phyloP scores from a whole-genome alignment of 1,139 yeast species.

The Wickerhamomyces sp. region DNA sequence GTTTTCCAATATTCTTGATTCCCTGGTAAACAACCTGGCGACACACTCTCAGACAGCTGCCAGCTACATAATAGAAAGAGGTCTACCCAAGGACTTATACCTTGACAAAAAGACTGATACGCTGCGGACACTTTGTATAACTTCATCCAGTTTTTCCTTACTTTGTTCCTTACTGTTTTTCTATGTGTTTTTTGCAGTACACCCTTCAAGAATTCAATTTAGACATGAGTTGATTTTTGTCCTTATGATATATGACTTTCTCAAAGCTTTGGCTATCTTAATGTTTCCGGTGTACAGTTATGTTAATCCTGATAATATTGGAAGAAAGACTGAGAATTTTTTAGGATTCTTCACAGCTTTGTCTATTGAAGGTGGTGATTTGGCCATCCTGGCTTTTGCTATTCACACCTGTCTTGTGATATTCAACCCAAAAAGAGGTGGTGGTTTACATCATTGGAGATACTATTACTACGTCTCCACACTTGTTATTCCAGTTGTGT shows the following conservation, averaged over 20 bases:
- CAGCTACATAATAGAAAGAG: too few species aligned
- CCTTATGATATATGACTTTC: conserved; percentile 62
- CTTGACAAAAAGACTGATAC: background rate
- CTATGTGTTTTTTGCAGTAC: conserved; percentile 54
- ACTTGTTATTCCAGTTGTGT: conserved; percentile 54
- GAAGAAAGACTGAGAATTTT: conserved; percentile 56
- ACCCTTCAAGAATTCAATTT: conserved; percentile 55
- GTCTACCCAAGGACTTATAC: conserved; percentile 1
- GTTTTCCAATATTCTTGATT: too few species aligned
- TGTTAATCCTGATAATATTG: conserved; percentile 44
- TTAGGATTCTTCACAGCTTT: conserved; percentile 84
- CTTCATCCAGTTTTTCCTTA: conserved; percentile 55
- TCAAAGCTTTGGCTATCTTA: conserved; percentile 66
- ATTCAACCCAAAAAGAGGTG: conserved; percentile 58
- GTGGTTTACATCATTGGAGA: conserved; percentile 67
- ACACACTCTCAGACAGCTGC: too few species aligned
- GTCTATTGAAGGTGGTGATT: conserved; percentile 82
- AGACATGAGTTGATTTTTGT: conserved; percentile 70
- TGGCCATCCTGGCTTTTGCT: conserved; percentile 80
- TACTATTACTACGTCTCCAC: conserved; percentile 55
- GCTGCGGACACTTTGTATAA: conserved; percentile 49
- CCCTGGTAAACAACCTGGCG: too few species aligned
- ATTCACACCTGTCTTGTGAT: conserved; percentile 75
- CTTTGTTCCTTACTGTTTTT: conserved; percentile 48
- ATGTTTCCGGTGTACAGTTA: conserved; percentile 51